Base-by-base conservation (phyloP, 768 basidiomycete species). In the Phallus indusiatus region DNA sequence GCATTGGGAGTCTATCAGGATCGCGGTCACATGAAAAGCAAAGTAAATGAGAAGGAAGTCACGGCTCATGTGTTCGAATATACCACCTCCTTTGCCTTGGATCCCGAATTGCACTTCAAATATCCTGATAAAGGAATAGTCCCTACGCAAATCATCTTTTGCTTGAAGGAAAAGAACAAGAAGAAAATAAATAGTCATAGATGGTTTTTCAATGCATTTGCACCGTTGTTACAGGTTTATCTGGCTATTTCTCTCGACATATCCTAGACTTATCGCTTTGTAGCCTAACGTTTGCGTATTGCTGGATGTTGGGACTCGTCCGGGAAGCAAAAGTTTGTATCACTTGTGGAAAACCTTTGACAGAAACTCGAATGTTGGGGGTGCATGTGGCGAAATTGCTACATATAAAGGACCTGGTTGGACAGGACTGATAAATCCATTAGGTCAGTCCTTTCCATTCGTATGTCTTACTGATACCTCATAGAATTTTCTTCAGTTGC, bases 181-280 rank as follows among this genome's bases (percentile, higher is more conserved):
- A 94, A 94, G 77, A 96, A 97, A 75, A 94, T 97, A 68, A 97
- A 96, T 69, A 90, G 88, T 51, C 94, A 96, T 66, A 78, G 94
- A 52, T 97, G 94, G 94, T 95, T 94, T 71, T 96, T 98, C 72
- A 97, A 96, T 68, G 94, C 92, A 0, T 90, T 97, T 68, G 88
- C 81, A 0, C 78, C 85, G 0, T 75, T 94, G 69, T 71, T 97
- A 28, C 88, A 89, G 73, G 89, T 87, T 47, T n/a, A 78, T 65
- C 17, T 18, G 21, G 5, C 17, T 24, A 46, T 21, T 16, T 17
- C 28, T 11, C 9, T 61, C 14, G 28, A 14, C 37, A 36, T 47
- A 8, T 63, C 22, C 53, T 17, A 37, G 16, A 20, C 42, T 65
- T 11, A 66, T 64, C 47, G 60, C 54, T 56, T n/a, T 61, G 9